A percentile compares a stretch with the other conserved stretches of the same genome.
Conservation (phyloP, 2,329 filamentous ascomycete genomes). For the Pseudomassariella vexata region DNA sequence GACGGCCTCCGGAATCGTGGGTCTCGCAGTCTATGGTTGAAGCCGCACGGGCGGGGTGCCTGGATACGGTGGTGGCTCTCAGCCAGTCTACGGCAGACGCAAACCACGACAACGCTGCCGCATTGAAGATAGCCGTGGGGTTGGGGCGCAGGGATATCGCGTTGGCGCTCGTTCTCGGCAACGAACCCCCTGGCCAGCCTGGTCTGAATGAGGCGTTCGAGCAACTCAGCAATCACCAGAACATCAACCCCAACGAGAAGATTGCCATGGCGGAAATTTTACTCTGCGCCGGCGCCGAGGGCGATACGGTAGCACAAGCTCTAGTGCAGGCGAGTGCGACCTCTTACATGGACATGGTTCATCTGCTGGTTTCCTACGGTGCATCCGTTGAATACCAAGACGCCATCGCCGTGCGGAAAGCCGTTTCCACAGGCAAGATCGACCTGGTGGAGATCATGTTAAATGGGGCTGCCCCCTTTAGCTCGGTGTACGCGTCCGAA, state of each 20-base stretch:
- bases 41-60: slow-evolving; percentile 41
- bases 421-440: slow-evolving; percentile 39
- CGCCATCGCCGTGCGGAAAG: slow-evolving; percentile 41
- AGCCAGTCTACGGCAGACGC: slow-evolving; percentile 48
- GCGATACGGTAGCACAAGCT: slow-evolving; percentile 41
- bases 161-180: slow-evolving; percentile 48
- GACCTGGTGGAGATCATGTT: slow-evolving; percentile 43
- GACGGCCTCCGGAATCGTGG: slow-evolving; percentile 34
- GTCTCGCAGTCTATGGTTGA: slow-evolving; percentile 47
- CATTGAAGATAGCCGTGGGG: slow-evolving; percentile 43
- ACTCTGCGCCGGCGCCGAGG: slow-evolving; percentile 51
- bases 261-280: slow-evolving; percentile 48
- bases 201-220: slow-evolving; percentile 46
- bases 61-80: slow-evolving; percentile 43
- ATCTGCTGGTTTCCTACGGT: slow-evolving; percentile 45
- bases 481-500: slow-evolving; percentile 39
- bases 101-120: slow-evolving; percentile 44
- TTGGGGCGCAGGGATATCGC: slow-evolving; percentile 47
- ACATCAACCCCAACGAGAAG: slow-evolving; percentile 42
- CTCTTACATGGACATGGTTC: slow-evolving; percentile 49
- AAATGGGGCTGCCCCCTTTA: slow-evolving; percentile 34
- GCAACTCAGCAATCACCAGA: slow-evolving; percentile 37
- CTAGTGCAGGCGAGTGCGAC: slow-evolving; percentile 42
- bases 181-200: slow-evolving; percentile 41
- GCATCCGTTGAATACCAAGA: slow-evolving; percentile 50